A percentile compares a stretch with the other conserved stretches of the same genome.
Conservation (phyloP, 306 rosid genomes). For the Hippophae gyantsensis region DNA sequence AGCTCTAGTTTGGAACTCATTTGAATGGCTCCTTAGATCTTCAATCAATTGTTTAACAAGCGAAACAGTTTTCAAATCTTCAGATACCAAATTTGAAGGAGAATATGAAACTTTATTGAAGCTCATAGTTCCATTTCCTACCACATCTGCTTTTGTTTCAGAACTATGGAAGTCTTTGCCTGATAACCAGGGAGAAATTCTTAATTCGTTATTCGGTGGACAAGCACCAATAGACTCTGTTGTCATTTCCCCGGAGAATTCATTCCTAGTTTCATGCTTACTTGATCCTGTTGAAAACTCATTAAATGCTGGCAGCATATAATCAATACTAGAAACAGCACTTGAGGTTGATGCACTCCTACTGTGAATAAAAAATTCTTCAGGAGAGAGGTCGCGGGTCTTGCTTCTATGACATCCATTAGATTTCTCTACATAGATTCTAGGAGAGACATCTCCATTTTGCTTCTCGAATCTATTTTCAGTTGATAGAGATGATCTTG, state of each 20-base stretch:
- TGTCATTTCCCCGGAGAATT: conserved; percentile 45
- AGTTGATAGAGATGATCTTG: conserved; percentile 47
- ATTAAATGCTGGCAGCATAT: conserved; percentile 37
- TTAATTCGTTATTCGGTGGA: conserved; percentile 32
- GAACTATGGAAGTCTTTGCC: conserved; percentile 34
- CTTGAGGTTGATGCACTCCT: conserved; percentile 78
- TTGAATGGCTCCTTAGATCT: conserved; percentile 54
- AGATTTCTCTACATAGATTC: conserved; percentile 31
- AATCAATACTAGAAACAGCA: conserved; percentile 58
- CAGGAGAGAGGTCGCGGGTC: conserved; percentile 43
- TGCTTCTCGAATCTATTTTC: conserved; percentile 45
- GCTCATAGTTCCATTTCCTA: conserved; percentile 32
- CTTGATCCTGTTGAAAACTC: conserved; percentile 35
- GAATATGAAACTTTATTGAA: conserved; percentile 28
- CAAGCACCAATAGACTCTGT: conserved; percentile 27
- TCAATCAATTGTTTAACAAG: conserved; percentile 57
- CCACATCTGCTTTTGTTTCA: conserved; percentile 24
- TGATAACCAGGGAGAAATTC: conserved; percentile 21
- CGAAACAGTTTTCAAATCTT: conserved; percentile 39
- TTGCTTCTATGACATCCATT: conserved; percentile 33
- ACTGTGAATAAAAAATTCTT: conserved; percentile 51
- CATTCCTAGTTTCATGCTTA: conserved; percentile 30
- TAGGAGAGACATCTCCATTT: conserved; percentile 32
- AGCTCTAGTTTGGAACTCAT: conserved; percentile 54
- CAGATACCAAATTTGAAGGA: conserved; percentile 28